These are phyloP conservation scores for Cnidoscolus chayamansa DNA, from an alignment of 441 rosid genomes.

Conservation along the genomic window DNA sequence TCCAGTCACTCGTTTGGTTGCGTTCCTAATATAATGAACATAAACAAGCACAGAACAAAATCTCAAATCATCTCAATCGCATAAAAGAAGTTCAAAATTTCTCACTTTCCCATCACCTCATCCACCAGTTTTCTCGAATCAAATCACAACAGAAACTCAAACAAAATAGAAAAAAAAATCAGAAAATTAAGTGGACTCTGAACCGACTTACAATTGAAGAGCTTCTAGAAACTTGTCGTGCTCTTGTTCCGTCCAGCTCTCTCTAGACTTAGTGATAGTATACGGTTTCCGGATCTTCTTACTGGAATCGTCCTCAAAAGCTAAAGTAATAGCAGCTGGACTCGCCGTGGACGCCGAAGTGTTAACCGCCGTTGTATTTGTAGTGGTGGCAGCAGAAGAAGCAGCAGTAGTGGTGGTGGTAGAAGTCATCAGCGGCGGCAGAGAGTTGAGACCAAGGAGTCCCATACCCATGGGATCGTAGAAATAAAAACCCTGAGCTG, in stretches of 20 bases:
- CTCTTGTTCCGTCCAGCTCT: conserved; percentile 96
- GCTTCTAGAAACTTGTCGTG: conserved; percentile 97
- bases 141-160: not conserved
- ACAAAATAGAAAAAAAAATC: not conserved
- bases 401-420: conserved; percentile 5
- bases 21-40: not conserved
- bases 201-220: conserved; percentile 65
- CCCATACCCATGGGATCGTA: conserved; percentile 61
- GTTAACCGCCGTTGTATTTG: conserved; percentile 13
- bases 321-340: conserved; percentile 19
- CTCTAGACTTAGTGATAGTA: conserved; percentile 90
- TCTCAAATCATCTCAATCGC: not conserved
- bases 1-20: not conserved
- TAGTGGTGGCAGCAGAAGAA: not conserved
- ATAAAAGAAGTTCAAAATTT: not conserved
- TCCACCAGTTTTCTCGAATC: not conserved
- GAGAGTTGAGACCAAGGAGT: conserved; percentile 49
- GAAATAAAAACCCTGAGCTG: conserved; percentile 56
- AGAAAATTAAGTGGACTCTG: not conserved
- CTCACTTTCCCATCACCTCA: conserved; percentile 6
- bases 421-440: conserved; percentile 26
- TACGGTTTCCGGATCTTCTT: conserved; percentile 93
- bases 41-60: not conserved
- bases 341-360: not conserved
- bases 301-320: conserved; percentile 48